Evolutionary conservation across 192 early-diverging fungal genomes (phyloP), one percentile per base, ranked within the genome.

Genomic region (Coemansia sp.): DNA sequence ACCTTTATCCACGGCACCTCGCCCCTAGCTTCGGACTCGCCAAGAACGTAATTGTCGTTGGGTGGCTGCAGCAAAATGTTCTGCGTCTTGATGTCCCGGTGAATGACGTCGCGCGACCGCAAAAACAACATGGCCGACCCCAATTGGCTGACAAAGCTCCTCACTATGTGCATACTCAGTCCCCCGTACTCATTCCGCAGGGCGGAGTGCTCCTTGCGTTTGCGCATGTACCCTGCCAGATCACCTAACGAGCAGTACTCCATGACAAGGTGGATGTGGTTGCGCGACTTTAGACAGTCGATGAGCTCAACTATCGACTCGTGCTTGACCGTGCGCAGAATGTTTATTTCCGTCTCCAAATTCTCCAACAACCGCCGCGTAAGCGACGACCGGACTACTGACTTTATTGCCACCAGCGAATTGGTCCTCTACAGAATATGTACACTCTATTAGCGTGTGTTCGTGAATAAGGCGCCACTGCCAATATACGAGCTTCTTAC

Each of bases 11-110:
- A 79, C 14, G 97, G 97, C 21, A 70, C 57, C 4, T 28, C 64
- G 16, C 76, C 75, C 6, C 39, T 36, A 0, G 58, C 65, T 55
- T 84, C 83, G 8, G 81, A 74, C 70, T 84, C 60, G 28, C 80
- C 71, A 70, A 74, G 6, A 14, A 53, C 38, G 59, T 86, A 82
- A 65, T 59, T 35, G 23, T 61, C 58, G 36, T 80, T 72, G 31
- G 89, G 74, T 12, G 90, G 89, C 42, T 86, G 79, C n/a, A 98
- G 73, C 14, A 93, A 81, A 11, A 95, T 86, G 76, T 96, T 94
- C 89, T 95, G 97, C 11, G 97, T 96, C 81, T 99, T 99, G 58
- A 99, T 88, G 66, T 99, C 97, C 34, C 97, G 81, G 84, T 99
- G 97, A 33, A 99, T 95, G 42, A 99, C 83, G 57, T 89, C 88